These are phyloP conservation scores for Auricularia heimuer DNA, from an alignment of 768 basidiomycete species.

Conservation along the genomic window DNA sequence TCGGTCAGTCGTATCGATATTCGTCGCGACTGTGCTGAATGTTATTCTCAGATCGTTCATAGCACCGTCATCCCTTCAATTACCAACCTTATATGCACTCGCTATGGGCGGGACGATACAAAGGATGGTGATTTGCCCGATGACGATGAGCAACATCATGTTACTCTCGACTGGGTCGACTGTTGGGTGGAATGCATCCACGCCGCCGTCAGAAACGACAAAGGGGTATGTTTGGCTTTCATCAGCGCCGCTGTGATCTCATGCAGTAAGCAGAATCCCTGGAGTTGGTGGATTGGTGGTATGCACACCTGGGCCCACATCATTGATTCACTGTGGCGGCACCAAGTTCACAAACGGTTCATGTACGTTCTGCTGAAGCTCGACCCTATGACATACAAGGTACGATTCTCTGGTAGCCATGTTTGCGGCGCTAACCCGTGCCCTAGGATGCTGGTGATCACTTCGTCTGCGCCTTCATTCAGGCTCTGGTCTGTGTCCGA, in stretches of 20 bases:
- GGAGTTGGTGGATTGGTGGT: conserved; percentile 41
- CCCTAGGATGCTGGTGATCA: conserved; percentile 35
- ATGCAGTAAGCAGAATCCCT: conserved; percentile 35
- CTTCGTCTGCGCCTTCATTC: conserved; percentile 46
- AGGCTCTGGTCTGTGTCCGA: conserved; percentile 37
- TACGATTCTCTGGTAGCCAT: conserved; percentile 22
- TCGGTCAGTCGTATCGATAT: conserved; percentile 29
- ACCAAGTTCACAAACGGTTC: conserved; percentile 54
- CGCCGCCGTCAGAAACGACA: conserved; percentile 44
- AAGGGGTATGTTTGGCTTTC: conserved; percentile 26
- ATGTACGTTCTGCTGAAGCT: conserved; percentile 45
- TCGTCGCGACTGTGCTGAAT: background rate
- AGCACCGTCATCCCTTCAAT: conserved; percentile 41
- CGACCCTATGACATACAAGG: conserved; percentile 52
- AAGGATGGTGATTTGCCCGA: conserved; percentile 9
- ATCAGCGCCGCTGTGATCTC: background rate
- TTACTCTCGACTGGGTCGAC: conserved; percentile 50
- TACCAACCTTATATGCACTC: conserved; percentile 43
- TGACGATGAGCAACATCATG: conserved; percentile 14
- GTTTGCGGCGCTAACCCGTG: conserved; percentile 1
- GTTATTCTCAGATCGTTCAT: conserved; percentile 35
- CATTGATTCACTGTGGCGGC: conserved; percentile 38
- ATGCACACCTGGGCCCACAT: conserved; percentile 45
- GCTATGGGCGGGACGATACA: conserved; percentile 27
- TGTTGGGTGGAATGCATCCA: conserved; percentile 68